Evolutionary conservation across 202 grass and related monocot species (phyloP), one percentile per base, ranked within the genome.

Genomic region (Carex arenaria): DNA sequence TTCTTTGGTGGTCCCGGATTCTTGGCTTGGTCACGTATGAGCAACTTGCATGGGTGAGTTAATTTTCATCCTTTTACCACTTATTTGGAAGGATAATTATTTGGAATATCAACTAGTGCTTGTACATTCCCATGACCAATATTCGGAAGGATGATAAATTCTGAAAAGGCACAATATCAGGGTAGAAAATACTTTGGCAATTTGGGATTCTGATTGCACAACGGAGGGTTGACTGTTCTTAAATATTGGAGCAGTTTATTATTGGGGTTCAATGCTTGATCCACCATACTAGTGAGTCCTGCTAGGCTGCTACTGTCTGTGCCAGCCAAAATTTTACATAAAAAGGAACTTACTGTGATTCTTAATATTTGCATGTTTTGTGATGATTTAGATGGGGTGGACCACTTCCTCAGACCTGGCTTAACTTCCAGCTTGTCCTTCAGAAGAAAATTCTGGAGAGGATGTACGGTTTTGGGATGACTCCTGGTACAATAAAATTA

Each of bases 21-120:
- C 83, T 90, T 98, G 65, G 92, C 95, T 63, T 98, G 95, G 95
- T 90, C 95, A 78, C 93, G 95, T 83, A 98, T 98, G 95, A 92
- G 90, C 36, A 98, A 98, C 82, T 83, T 98, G 64, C 95, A 98
- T 83, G 92, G 84, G 95, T 97, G 13, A 74, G 31, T 74, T 53
- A 74, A 52, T 52, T 7, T 11, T 51, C 0, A 13, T 54, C 47
- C 54, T 74, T 31, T 74, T 54, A 28, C 26, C 47, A 54, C 5
- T 74, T 74, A 53, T 53, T 70, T 53, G 5, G 23, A 49, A 72
- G 15, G 69, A 52, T 71, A 51, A 87, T 85, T 88, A 81, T 61
- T 78, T 84, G 4, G 20, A 60, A 70, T 26, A 31, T 54, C 47
- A 74, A 74, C 23, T 54, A 6, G 47, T 53, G 42, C 56, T 17